Conservation (phyloP, 2,329 filamentous ascomycete genomes). For the Cercospora janseana region DNA sequence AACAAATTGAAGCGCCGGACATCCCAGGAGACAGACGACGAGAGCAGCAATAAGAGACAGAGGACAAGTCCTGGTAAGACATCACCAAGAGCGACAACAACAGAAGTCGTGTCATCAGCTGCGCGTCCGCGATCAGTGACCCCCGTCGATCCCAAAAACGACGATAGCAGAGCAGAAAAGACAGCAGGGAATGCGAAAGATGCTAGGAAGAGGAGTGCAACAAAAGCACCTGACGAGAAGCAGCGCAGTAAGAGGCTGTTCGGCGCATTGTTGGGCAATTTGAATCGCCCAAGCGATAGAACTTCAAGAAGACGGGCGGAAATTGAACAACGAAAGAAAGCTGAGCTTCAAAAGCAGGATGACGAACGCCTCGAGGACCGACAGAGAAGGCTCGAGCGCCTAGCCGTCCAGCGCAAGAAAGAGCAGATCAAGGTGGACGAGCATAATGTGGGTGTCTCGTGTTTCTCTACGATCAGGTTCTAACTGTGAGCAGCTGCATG, state of each 20-base stretch:
- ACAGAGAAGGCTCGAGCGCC: conserved; percentile 62
- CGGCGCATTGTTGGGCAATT: conserved; percentile 52
- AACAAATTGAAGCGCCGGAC: conserved; percentile 33
- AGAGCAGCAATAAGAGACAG: conserved; percentile 29
- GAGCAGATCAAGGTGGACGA: conserved; percentile 76
- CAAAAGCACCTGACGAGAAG: conserved; percentile 62
- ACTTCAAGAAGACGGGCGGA: conserved; percentile 74
- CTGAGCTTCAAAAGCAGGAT: conserved; percentile 63
- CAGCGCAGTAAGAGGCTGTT: conserved; percentile 83
- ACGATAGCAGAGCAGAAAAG: conserved; percentile 2
- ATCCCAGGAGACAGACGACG: conserved; percentile 26
- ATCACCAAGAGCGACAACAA: conserved; percentile 24
- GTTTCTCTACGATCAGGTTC: neutral
- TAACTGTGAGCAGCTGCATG: conserved; percentile 63
- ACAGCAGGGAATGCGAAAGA: conserved; percentile 16
- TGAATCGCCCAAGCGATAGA: conserved; percentile 53
- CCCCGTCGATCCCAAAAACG: conserved; percentile 5
- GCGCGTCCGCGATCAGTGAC: conserved; percentile 14
- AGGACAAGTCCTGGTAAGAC: conserved; percentile 35
- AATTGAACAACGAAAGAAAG: conserved; percentile 75
- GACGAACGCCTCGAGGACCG: conserved; percentile 68
- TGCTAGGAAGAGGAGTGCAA: conserved; percentile 26
- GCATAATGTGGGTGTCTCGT: conserved; percentile 59
- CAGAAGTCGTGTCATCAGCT: conserved; percentile 7
- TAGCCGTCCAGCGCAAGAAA: conserved; percentile 51